A percentile compares a stretch with the other conserved stretches of the same genome.
Evolutionary conservation across 192 early-diverging fungal genomes (phyloP).

Genomic region (Coemansia furcata): DNA sequence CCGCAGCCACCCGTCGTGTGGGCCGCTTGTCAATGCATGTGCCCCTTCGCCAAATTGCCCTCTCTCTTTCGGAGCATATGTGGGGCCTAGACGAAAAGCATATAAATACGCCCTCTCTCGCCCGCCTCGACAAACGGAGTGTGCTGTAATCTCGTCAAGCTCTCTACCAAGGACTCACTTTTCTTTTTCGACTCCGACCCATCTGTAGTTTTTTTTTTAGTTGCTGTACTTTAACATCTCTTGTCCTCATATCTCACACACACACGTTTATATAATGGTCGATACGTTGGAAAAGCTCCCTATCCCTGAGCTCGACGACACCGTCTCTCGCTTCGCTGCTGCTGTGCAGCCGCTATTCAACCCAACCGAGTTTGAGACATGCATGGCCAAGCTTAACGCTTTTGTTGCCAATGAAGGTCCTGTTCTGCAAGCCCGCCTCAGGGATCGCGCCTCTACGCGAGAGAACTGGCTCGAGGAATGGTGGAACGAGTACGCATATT

Average conservation of each 20-base stretch:
- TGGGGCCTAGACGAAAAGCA: background rate
- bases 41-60: background rate
- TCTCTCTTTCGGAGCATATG: background rate
- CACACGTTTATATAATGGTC: background rate
- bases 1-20: background rate
- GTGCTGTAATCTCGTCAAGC: background rate
- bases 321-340: slow-evolving; percentile 50
- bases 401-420: slow-evolving; percentile 52
- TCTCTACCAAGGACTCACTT: background rate
- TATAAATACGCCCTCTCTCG: background rate
- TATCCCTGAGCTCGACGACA: slow-evolving; percentile 58
- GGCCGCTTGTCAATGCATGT: slow-evolving; percentile 2
- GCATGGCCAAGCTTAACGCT: slow-evolving; percentile 45
- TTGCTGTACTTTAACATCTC: background rate
- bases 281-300: slow-evolving; percentile 52
- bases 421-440: slow-evolving; percentile 50
- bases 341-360: slow-evolving; percentile 53
- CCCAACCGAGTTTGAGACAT: slow-evolving; percentile 52
- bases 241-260: background rate
- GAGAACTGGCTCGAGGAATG: slow-evolving; percentile 54
- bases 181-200: background rate
- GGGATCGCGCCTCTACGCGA: slow-evolving; percentile 32
- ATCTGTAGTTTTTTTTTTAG: background rate
- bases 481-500: slow-evolving; percentile 57
- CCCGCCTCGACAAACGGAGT: background rate